A percentile compares a stretch with the other conserved stretches of the same genome.
phyloP scores from a whole-genome alignment of 805 yeast genomes.

The Nadsonia fulvescens region DNA sequence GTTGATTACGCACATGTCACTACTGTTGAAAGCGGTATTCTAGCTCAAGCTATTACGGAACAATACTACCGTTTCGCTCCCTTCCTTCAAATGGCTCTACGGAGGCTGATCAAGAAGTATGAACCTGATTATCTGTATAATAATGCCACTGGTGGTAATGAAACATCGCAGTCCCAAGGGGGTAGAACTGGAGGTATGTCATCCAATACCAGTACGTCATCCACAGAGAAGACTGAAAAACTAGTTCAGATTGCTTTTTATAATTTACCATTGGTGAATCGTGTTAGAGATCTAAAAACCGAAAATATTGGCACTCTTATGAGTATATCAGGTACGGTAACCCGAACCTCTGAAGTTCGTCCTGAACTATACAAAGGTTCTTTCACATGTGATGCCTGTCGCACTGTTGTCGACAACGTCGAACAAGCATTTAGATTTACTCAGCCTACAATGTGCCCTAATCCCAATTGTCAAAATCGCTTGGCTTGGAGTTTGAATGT shows the following conservation, averaged over 20 bases:
- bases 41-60: slow-evolving; percentile 76
- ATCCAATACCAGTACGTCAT: slow-evolving; percentile 9
- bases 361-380: slow-evolving; percentile 82
- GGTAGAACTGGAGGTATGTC: slow-evolving; percentile 7
- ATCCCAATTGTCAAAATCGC: slow-evolving; percentile 75
- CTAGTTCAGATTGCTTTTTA: slow-evolving; percentile 82
- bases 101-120: slow-evolving; percentile 49
- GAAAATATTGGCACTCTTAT: slow-evolving; percentile 74
- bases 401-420: slow-evolving; percentile 68
- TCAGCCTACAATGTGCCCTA: slow-evolving; percentile 84
- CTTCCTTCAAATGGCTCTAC: slow-evolving; percentile 56
- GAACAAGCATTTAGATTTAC: slow-evolving; percentile 89
- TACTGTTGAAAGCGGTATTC: slow-evolving; percentile 53
- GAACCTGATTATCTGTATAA: slow-evolving; percentile 49
- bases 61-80: slow-evolving; percentile 90
- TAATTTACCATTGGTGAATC: slow-evolving; percentile 62
- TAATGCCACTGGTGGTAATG: slow-evolving; percentile 15
- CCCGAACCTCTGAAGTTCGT: slow-evolving; percentile 88
- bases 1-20: slow-evolving; percentile 70
- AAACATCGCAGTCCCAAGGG: slow-evolving; percentile 20
- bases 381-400: slow-evolving; percentile 78
- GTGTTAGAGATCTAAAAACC: slow-evolving; percentile 81
- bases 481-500: slow-evolving; percentile 72
- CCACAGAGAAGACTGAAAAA: slow-evolving; percentile 37
- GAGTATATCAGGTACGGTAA: slow-evolving; percentile 84